Conservation (phyloP, 2,329 filamentous ascomycete genomes). For the Fusarium sp. region DNA sequence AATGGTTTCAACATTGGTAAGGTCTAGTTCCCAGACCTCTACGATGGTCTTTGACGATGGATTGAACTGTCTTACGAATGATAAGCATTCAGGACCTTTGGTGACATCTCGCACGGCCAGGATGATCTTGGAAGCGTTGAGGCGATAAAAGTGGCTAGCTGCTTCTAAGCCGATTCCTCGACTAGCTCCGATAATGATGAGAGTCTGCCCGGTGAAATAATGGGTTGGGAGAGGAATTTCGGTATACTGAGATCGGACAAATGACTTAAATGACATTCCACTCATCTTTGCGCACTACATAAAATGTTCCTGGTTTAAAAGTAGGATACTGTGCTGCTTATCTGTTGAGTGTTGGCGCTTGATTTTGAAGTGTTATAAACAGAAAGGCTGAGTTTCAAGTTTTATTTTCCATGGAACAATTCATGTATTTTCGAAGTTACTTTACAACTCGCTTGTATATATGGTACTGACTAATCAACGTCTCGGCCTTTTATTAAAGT, state of each 20-base stretch:
- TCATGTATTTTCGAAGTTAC: too few relatives aligned
- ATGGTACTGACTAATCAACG: too few relatives aligned
- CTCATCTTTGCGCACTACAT: background rate
- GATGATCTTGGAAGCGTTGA: background rate
- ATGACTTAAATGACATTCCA: background rate
- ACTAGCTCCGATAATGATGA: slow-evolving; percentile 5
- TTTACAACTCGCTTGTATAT: too few relatives aligned
- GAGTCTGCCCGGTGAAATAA: background rate
- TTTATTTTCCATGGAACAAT: too few relatives aligned
- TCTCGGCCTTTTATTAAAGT: too few relatives aligned
- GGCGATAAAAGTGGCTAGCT: slow-evolving; percentile 6
- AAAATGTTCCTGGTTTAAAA: too few relatives aligned
- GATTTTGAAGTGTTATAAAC: background rate
- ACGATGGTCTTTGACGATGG: background rate
- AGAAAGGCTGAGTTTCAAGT: too few relatives aligned
- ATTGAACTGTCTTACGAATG: background rate
- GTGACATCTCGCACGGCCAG: background rate
- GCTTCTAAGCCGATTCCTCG: slow-evolving; percentile 6
- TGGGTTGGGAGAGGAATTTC: background rate
- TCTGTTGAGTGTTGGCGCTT: background rate
- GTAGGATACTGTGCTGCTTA: background rate
- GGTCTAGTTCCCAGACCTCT: slow-evolving; percentile 5
- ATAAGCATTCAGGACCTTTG: background rate
- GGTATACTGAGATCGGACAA: slow-evolving; percentile 1
- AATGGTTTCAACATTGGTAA: slow-evolving; percentile 2